These are phyloP conservation scores for Lactarius vividus DNA, from an alignment of 768 basidiomycete species.

Conservation along the genomic window DNA sequence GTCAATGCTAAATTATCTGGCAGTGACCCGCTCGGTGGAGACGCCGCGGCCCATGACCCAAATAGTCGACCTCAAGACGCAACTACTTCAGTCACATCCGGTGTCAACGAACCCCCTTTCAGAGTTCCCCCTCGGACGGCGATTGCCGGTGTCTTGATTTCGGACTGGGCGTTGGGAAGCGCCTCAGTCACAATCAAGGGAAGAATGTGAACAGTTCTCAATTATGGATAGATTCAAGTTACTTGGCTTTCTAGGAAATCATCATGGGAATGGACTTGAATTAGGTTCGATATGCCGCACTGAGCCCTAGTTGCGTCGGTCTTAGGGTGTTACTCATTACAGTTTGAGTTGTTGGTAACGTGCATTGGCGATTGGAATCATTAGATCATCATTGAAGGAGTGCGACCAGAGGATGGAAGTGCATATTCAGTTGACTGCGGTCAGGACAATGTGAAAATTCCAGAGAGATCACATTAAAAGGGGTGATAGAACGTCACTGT, in stretches of 20 bases:
- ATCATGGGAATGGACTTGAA: background rate
- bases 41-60: constrained; percentile 31
- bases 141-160: constrained; percentile 82
- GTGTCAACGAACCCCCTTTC: constrained; percentile 48
- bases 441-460: background rate
- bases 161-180: constrained; percentile 72
- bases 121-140: constrained; percentile 74
- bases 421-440: background rate
- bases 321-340: background rate
- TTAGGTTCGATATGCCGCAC: background rate
- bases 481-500: background rate
- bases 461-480: background rate
- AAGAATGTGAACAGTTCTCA: constrained; percentile 12
- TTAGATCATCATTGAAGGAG: background rate
- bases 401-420: background rate
- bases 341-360: background rate
- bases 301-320: background rate
- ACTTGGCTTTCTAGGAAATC: background rate
- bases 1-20: constrained; percentile 25
- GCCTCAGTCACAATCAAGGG: constrained; percentile 31
- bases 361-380: background rate
- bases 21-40: constrained; percentile 32
- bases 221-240: background rate
- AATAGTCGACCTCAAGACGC: constrained; percentile 25
- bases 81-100: constrained; percentile 29